Evolutionary conservation across 1,139 yeast species (phyloP), one percentile per base, ranked within the genome.

Genomic region (Zhuliangozyma blackwelliae): DNA sequence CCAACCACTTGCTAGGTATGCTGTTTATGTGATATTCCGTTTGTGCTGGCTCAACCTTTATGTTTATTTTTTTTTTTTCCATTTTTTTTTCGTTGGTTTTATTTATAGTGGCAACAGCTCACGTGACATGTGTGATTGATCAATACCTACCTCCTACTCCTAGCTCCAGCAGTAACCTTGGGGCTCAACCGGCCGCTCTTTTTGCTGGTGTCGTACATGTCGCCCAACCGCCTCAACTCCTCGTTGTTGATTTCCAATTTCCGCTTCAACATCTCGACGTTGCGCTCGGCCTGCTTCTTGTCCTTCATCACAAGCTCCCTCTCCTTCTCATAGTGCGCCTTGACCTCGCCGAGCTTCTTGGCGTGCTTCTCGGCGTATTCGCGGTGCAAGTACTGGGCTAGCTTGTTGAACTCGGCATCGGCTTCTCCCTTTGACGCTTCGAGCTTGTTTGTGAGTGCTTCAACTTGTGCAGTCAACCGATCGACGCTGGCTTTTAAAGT

Each of bases 361-460:
- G 77, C 83, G 51, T 84, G 92, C 51, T 83, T 83, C 35, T 79
- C 75, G 3, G 84, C 72, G 52, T 83, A 83, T 50, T 81, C 87
- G 20, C 72, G 65, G 50, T 82, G 83, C 10, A 83, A 62, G 46
- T 79, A 85, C 42, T 79, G 81, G 0, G 88, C 82, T 29, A 82
- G 61, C 45, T 72, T 70, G 41, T 77, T 77, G 25, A 81, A 59
- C 44, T 75, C 68, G 22, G 38, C 35, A 27, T 49, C 51, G 3
- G 48, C 41, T 29, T 41, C 38, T 34, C 68, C 62, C 41, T 71
- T 77, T 3, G 75, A 62, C n/a, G 70, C 73, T 32, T 59, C 59
- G 8, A 57, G 39, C 31, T 57, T 53, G 29, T 48, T 40, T 34
- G 51, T 55, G 34, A 55, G 41, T 20, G 49, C 51, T 25, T 48